Conservation (phyloP, 257 asterid genomes). For the Solanum tacnaense region DNA sequence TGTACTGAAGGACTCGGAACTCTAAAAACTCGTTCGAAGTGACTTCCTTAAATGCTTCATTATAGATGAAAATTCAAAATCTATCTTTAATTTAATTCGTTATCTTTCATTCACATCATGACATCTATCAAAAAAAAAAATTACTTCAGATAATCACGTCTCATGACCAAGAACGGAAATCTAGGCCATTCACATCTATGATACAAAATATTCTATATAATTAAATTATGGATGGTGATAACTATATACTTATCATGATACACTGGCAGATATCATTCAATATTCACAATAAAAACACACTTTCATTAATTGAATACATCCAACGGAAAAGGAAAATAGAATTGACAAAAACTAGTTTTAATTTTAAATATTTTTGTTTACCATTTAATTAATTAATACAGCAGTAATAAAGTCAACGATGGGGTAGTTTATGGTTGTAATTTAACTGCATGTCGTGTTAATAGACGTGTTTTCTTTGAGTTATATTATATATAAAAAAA, state of each 20-base stretch:
- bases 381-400: not conserved
- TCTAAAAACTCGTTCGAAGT: not conserved
- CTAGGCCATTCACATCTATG: not conserved
- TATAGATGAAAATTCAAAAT: not conserved
- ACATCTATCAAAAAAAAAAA: too few relatives aligned
- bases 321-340: not conserved
- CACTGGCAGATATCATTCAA: not conserved
- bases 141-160: not conserved
- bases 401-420: constrained; percentile 2
- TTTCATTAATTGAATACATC: not conserved
- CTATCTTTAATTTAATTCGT: too few relatives aligned
- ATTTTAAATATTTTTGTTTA: not conserved
- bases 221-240: not conserved
- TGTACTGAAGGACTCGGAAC: too few relatives aligned
- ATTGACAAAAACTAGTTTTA: not conserved
- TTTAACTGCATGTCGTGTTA: not conserved
- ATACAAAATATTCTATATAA: too few relatives aligned
- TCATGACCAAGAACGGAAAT: not conserved
- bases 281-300: not conserved
- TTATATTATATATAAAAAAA: too few relatives aligned
- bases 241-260: not conserved
- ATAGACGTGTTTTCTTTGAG: not conserved
- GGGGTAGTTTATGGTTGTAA: not conserved
- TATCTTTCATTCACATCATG: not conserved
- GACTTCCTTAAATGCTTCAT: not conserved